phyloP scores from a whole-genome alignment of 148 eudicot genomes.

The Chenopodium album region DNA sequence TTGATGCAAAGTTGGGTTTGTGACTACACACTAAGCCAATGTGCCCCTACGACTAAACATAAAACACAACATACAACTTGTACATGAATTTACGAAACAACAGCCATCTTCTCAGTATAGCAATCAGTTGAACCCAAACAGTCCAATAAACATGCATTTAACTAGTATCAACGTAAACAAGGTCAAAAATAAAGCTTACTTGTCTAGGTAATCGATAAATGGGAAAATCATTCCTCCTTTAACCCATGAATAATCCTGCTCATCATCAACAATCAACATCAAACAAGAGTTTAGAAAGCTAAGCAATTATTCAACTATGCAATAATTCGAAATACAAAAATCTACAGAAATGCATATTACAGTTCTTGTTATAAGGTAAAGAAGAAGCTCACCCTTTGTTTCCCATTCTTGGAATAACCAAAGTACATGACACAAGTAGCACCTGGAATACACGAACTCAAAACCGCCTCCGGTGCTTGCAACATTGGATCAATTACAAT shows the following conservation, averaged over 20 bases:
- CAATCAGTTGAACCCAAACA: neutral
- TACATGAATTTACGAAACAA: neutral
- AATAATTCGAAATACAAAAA: neutral
- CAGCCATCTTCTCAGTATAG: neutral
- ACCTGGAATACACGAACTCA: conserved; percentile 55
- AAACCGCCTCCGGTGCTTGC: conserved; percentile 59
- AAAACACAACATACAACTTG: neutral
- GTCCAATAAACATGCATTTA: neutral
- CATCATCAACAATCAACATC: conserved; percentile 16
- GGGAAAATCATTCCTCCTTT: conserved; percentile 95
- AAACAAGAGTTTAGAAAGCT: neutral
- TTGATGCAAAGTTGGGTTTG: neutral
- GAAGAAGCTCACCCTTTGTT: conserved; percentile 44
- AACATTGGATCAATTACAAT: conserved; percentile 59
- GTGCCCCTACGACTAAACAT: neutral
- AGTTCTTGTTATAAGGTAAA: neutral
- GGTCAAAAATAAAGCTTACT: conserved; percentile 38
- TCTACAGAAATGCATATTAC: no score
- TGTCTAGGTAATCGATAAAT: conserved; percentile 68
- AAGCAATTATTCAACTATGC: neutral
- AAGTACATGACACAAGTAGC: conserved; percentile 66
- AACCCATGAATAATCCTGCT: conserved; percentile 95
- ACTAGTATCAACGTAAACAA: neutral
- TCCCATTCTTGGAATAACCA: conserved; percentile 59
- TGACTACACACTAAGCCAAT: neutral